A percentile compares a stretch with the other conserved stretches of the same genome.
Evolutionary conservation across 306 rosid species (phyloP).

Genomic region (Parietaria judaica): DNA sequence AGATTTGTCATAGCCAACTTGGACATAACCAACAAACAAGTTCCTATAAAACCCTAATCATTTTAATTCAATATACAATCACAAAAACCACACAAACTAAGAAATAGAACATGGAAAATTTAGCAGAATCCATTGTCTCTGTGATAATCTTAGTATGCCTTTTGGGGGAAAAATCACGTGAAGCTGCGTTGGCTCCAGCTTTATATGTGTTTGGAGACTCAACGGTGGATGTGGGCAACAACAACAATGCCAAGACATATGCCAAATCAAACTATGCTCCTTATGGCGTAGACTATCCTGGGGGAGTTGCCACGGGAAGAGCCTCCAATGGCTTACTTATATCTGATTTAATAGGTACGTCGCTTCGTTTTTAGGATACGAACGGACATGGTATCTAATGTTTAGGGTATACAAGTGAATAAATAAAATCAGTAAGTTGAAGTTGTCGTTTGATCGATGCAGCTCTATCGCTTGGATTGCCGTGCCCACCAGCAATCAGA

Average conservation of each 20-base stretch:
- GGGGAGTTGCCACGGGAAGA: not conserved
- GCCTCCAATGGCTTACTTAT: slow-evolving; percentile 3
- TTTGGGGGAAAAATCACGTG: not conserved
- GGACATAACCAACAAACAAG: too few relatives aligned
- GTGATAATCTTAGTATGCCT: not conserved
- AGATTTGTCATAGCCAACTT: too few relatives aligned
- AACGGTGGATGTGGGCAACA: slow-evolving; percentile 5
- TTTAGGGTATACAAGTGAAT: too few relatives aligned
- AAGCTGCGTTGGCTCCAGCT: slow-evolving; percentile 5
- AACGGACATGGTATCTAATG: too few relatives aligned
- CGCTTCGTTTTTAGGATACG: too few relatives aligned
- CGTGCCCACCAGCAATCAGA: not conserved
- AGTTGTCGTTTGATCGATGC: not conserved
- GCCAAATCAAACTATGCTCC: slow-evolving; percentile 6
- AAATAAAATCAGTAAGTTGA: too few relatives aligned
- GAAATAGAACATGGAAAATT: too few relatives aligned
- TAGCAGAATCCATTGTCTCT: too few relatives aligned
- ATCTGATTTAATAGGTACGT: slow-evolving; percentile 3
- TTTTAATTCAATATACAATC: too few relatives aligned
- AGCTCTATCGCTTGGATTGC: slow-evolving; percentile 10
- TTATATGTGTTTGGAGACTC: slow-evolving; percentile 9
- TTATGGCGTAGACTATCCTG: slow-evolving; percentile 10
- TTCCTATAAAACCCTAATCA: too few relatives aligned
- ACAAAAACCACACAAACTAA: too few relatives aligned
- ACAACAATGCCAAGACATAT: not conserved